phyloP scores from a whole-genome alignment of 1,284 basidiomycete species.

The Fomitopsis palustris region DNA sequence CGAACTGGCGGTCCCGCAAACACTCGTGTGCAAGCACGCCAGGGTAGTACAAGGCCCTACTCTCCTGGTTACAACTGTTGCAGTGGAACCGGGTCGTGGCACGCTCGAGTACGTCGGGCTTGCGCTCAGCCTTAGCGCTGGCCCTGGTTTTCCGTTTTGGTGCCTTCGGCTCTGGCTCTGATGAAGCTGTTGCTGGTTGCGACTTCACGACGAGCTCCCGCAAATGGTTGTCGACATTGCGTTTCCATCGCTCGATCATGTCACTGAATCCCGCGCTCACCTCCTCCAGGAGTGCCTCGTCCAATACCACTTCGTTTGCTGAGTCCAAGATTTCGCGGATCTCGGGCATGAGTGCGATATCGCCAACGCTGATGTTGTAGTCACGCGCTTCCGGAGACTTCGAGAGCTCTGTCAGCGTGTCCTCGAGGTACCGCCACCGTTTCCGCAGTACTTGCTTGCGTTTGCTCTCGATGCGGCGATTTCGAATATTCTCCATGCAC shows the following conservation, averaged over 20 bases:
- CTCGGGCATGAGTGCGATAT: neutral
- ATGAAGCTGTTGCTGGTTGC: neutral
- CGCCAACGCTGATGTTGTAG: neutral
- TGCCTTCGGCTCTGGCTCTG: neutral
- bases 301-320: neutral
- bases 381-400: neutral
- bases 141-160: neutral
- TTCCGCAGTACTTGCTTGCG: neutral
- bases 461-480: neutral
- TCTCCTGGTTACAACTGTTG: neutral
- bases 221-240: neutral
- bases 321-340: neutral
- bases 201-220: neutral
- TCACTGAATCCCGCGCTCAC: neutral
- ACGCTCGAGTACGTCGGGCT: neutral
- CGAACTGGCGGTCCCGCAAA: neutral
- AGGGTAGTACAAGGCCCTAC: neutral
- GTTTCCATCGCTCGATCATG: neutral
- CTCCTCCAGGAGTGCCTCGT: neutral
- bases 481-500: neutral
- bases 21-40: neutral
- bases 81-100: neutral
- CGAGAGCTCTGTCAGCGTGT: neutral
- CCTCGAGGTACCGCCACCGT: neutral
- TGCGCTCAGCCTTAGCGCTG: too few relatives aligned